Evolutionary conservation across 169 alveolate species (phyloP), one percentile per base, ranked within the genome.

Genomic region (Hepatocystis sp.): DNA sequence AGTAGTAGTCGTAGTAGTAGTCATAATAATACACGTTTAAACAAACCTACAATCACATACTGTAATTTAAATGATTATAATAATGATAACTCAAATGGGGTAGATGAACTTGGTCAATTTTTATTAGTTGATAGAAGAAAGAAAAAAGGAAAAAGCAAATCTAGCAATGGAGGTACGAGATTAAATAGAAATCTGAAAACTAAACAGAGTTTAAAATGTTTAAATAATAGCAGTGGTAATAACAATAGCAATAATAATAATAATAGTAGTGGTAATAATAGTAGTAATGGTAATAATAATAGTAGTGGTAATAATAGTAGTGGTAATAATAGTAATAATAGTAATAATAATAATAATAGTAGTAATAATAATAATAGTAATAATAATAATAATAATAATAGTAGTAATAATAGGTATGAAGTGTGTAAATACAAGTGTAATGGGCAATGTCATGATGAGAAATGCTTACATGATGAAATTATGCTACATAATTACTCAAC

Each of bases 91-190:
- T 10, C 44, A 0, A 51, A 25, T 27, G 63, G 58, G n/a, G 51
- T 71, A 3, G 86, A 71, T 30, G 86, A 71, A 4, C 36, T 71
- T 4, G 86, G 86, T 0, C 25, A 71, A 19, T 71, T 56, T 36
- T 36, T 71, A 0, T 36, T 71, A 4, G 86, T 71, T 39, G 13
- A 28, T 5, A 49, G 36, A 3, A 67, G n/a, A n/a, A n/a, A n/a
- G n/a, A n/a, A n/a, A n/a, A n/a, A n/a, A n/a, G n/a, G n/a, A n/a
- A n/a, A n/a, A n/a, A n/a, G n/a, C n/a, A n/a, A n/a, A n/a, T n/a
- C n/a, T n/a, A n/a, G n/a, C n/a, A n/a, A n/a, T n/a, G n/a, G n/a
- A n/a, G n/a, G n/a, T n/a, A n/a, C n/a, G n/a, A n/a, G n/a, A n/a
- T n/a, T n/a, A n/a, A n/a, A n/a, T n/a, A n/a, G n/a, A n/a, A n/a